These are phyloP conservation scores for Prunus mira DNA, from an alignment of 306 rosid genomes.

Conservation along the genomic window DNA sequence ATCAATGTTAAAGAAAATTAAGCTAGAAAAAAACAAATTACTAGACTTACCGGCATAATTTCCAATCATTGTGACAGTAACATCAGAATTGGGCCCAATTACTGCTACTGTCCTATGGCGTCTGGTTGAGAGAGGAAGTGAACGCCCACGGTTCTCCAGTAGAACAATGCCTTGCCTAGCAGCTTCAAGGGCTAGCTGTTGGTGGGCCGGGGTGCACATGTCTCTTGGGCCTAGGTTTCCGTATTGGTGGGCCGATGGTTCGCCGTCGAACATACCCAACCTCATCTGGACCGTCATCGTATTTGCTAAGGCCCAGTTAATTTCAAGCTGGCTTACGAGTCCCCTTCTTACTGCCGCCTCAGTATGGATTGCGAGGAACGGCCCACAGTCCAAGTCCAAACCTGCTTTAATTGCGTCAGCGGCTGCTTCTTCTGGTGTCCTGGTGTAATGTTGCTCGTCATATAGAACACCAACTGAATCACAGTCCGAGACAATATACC, in stretches of 20 bases:
- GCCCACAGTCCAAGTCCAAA: conserved; percentile 83
- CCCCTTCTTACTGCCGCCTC: conserved; percentile 56
- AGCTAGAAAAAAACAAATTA: not conserved
- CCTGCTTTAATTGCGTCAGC: conserved; percentile 70
- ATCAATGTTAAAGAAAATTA: not conserved
- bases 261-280: conserved; percentile 87
- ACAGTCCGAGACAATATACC: conserved; percentile 93
- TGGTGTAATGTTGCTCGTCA: conserved; percentile 75
- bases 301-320: conserved; percentile 65
- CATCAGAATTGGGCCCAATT: conserved; percentile 87
- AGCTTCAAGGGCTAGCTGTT: conserved; percentile 74
- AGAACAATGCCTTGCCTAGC: conserved; percentile 81
- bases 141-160: conserved; percentile 42
- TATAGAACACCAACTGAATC: conserved; percentile 70
- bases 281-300: conserved; percentile 79
- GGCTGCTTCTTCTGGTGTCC: conserved; percentile 75
- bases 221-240: conserved; percentile 63
- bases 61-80: conserved; percentile 83
- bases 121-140: conserved; percentile 49
- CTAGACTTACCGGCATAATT: conserved; percentile 66
- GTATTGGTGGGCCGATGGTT: conserved; percentile 49
- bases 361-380: conserved; percentile 60
- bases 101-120: conserved; percentile 59
- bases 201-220: conserved; percentile 61
- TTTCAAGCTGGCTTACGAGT: conserved; percentile 41